Evolutionary conservation across 306 rosid species (phyloP).

Genomic region (Morella rubra): DNA sequence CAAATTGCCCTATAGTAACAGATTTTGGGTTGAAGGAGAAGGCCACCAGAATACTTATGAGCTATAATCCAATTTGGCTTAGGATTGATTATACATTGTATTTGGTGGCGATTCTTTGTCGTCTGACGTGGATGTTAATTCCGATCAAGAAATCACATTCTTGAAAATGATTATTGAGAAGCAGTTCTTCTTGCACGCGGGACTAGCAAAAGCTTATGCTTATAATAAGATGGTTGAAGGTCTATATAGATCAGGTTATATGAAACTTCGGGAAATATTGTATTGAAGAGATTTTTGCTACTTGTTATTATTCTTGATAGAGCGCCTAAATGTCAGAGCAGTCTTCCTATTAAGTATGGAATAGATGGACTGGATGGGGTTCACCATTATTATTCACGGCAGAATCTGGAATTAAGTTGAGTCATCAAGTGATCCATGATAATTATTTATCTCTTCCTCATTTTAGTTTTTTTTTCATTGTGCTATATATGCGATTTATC

Average conservation of each 20-base stretch:
- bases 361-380: constrained; percentile 96
- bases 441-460: constrained; percentile 19
- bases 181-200: constrained; percentile 65
- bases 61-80: constrained; percentile 80
- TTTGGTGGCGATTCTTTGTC: constrained; percentile 84
- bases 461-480: constrained; percentile 19
- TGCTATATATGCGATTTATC: constrained; percentile 16
- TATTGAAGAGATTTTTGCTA: constrained; percentile 72
- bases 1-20: constrained; percentile 79
- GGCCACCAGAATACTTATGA: constrained; percentile 59
- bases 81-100: constrained; percentile 64
- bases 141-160: constrained; percentile 62
- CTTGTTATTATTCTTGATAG: constrained; percentile 81
- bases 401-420: constrained; percentile 66
- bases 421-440: constrained; percentile 77
- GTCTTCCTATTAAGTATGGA: constrained; percentile 78
- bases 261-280: constrained; percentile 75
- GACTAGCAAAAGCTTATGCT: constrained; percentile 67
- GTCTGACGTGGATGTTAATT: constrained; percentile 45
- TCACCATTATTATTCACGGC: constrained; percentile 75
- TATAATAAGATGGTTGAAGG: constrained; percentile 95
- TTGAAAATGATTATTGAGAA: constrained; percentile 75
- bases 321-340: constrained; percentile 79
- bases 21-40: constrained; percentile 77
- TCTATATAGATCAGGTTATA: constrained; percentile 87